Evolutionary conservation across 768 basidiomycete species (phyloP).

Genomic region (Trametopsis cervina): DNA sequence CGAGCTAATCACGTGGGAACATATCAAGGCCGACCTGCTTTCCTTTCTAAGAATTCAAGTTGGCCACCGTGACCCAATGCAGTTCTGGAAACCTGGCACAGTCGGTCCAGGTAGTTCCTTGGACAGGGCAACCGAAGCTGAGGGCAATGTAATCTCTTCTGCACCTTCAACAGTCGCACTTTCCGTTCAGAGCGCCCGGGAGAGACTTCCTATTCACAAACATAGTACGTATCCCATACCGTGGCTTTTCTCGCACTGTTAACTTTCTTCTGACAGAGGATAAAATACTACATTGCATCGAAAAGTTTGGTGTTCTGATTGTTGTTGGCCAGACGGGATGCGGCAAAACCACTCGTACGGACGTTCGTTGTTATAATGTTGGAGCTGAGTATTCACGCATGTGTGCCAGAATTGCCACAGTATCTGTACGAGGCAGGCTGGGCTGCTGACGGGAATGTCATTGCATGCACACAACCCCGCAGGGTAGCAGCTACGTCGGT

Average conservation of each 20-base stretch:
- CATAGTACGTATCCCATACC: slow-evolving; percentile 51
- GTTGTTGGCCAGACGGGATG: slow-evolving; percentile 95
- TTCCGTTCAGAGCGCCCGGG: slow-evolving; percentile 69
- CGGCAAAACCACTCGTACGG: slow-evolving; percentile 94
- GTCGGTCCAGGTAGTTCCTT: slow-evolving; percentile 78
- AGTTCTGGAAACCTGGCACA: slow-evolving; percentile 91
- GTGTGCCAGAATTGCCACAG: slow-evolving; percentile 78
- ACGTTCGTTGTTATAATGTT: background rate
- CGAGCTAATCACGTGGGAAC: no score
- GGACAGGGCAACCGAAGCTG: slow-evolving; percentile 74
- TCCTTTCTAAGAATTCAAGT: background rate
- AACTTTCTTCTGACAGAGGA: slow-evolving; percentile 41
- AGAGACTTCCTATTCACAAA: slow-evolving; percentile 83
- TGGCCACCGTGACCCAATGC: slow-evolving; percentile 26
- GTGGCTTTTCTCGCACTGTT: background rate
- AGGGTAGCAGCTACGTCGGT: slow-evolving; percentile 95
- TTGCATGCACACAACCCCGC: slow-evolving; percentile 90
- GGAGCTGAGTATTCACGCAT: background rate
- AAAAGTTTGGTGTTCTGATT: slow-evolving; percentile 77
- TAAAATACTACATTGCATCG: slow-evolving; percentile 75
- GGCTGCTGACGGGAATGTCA: slow-evolving; percentile 74
- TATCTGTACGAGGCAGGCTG: slow-evolving; percentile 93
- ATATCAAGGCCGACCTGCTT: background rate
- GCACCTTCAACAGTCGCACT: slow-evolving; percentile 47
- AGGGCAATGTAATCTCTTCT: slow-evolving; percentile 65